phyloP scores from a whole-genome alignment of 2,329 filamentous ascomycete species.

The Xylariomycetidae sp. region DNA sequence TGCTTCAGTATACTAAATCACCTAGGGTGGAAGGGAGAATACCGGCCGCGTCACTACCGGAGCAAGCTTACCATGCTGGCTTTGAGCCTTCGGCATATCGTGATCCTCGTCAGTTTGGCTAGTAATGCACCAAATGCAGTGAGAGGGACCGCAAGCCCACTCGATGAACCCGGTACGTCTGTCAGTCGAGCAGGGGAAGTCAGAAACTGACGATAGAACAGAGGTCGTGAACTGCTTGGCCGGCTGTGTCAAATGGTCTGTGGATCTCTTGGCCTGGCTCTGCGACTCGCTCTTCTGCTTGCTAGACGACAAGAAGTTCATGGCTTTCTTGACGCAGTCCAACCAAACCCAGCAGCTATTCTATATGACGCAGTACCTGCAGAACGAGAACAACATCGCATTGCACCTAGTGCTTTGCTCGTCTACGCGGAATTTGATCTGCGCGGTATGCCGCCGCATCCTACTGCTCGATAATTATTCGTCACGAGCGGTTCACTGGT shows the following conservation, averaged over 20 bases:
- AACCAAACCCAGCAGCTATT: conserved; percentile 31
- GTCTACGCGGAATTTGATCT: conserved; percentile 66
- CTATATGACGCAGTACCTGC: conserved; percentile 46
- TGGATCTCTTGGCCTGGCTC: conserved; percentile 63
- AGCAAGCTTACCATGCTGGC: conserved; percentile 71
- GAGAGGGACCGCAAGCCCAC: conserved; percentile 50
- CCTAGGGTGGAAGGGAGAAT: conserved; percentile 64
- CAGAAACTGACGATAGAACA: conserved; percentile 22
- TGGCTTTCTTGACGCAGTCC: conserved; percentile 39
- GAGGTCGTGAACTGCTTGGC: conserved; percentile 68
- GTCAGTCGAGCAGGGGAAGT: not conserved
- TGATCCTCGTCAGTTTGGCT: conserved; percentile 59
- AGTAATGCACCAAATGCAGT: conserved; percentile 49
- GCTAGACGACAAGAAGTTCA: conserved; percentile 45
- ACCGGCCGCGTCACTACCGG: conserved; percentile 54
- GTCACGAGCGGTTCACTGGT: conserved; percentile 44
- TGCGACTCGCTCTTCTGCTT: conserved; percentile 53
- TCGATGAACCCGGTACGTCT: conserved; percentile 56
- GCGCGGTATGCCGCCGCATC: conserved; percentile 61
- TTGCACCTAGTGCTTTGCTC: conserved; percentile 65
- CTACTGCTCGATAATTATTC: conserved; percentile 48
- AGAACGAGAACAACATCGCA: conserved; percentile 49
- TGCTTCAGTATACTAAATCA: conserved; percentile 75
- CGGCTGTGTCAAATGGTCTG: conserved; percentile 72
- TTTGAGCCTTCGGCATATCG: conserved; percentile 67